Percentiles rank a stretch among this genome's conserved stretches.
Conservation (phyloP, 257 asterid genomes). For the Dorcoceras hygrometricum region DNA sequence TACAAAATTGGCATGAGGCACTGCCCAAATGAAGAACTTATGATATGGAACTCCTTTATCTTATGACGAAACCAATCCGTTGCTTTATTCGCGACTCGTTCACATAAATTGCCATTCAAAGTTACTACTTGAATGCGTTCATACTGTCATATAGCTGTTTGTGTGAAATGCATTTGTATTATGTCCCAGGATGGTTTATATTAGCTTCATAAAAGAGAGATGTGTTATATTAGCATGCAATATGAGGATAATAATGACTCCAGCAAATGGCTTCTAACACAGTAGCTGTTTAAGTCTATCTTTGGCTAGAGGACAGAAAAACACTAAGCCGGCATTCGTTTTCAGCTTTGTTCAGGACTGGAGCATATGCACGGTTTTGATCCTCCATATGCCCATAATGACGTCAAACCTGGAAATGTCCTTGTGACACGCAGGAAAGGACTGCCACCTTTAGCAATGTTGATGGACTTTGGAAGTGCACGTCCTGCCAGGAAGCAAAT, state of each 20-base stretch:
- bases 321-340: slow-evolving; percentile 30
- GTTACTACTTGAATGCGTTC: not conserved
- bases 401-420: slow-evolving; percentile 92
- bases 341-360: slow-evolving; percentile 99
- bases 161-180: slow-evolving; percentile 1
- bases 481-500: slow-evolving; percentile 93
- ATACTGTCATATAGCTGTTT: not conserved
- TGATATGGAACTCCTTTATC: no score
- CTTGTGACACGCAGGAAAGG: slow-evolving; percentile 85
- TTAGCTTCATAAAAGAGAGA: no score
- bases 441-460: slow-evolving; percentile 69
- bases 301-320: slow-evolving; percentile 20
- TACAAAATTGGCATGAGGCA: not conserved
- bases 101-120: not conserved
- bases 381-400: slow-evolving; percentile 97
- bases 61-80: no score
- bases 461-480: slow-evolving; percentile 99
- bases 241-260: slow-evolving; percentile 1
- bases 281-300: slow-evolving; percentile 23
- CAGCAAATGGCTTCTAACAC: slow-evolving; percentile 10
- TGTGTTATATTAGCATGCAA: slow-evolving; percentile 10
- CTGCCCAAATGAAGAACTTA: no score
- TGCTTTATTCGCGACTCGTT: not conserved
- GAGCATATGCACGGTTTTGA: slow-evolving; percentile 92
- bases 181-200: slow-evolving; percentile 17